Evolutionary conservation across 2,329 filamentous ascomycete genomes (phyloP).

Genomic region (Colletotrichum paranaense): DNA sequence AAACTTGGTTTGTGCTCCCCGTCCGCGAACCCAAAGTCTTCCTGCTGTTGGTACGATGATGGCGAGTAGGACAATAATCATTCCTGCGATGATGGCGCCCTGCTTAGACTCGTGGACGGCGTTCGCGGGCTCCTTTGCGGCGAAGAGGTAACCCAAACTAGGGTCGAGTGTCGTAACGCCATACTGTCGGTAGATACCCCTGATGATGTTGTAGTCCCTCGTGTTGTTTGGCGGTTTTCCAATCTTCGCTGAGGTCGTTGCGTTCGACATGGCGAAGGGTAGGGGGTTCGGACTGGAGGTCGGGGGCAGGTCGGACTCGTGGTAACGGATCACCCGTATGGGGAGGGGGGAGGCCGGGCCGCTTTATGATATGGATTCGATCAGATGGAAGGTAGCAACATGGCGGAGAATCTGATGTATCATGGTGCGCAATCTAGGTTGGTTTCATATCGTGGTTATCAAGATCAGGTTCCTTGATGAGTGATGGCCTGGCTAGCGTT

Average conservation of each 20-base stretch:
- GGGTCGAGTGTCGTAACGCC: constrained; percentile 26
- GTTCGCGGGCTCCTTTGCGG: constrained; percentile 15
- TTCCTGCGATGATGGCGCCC: constrained; percentile 30
- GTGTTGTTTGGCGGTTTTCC: constrained; percentile 27
- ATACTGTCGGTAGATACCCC: constrained; percentile 31
- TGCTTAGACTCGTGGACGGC: constrained; percentile 32
- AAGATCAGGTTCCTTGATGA: constrained; percentile 1
- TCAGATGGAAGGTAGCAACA: neutral
- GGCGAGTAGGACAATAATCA: constrained; percentile 28
- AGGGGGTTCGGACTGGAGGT: neutral
- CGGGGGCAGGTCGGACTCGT: neutral
- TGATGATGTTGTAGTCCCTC: constrained; percentile 31
- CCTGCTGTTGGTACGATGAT: constrained; percentile 22
- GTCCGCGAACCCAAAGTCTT: constrained; percentile 13
- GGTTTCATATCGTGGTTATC: constrained; percentile 5
- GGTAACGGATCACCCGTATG: neutral
- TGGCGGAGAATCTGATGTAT: neutral
- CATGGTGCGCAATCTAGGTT: constrained; percentile 8
- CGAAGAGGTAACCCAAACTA: constrained; percentile 22
- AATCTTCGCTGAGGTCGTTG: constrained; percentile 22
- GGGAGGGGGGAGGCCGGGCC: neutral
- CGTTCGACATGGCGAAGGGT: constrained; percentile 26
- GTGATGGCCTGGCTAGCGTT: neutral
- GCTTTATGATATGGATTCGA: constrained; percentile 12
- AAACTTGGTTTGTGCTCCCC: constrained; percentile 17